phyloP scores from a whole-genome alignment of 192 early-diverging fungal genomes.

The Coemansia erecta region DNA sequence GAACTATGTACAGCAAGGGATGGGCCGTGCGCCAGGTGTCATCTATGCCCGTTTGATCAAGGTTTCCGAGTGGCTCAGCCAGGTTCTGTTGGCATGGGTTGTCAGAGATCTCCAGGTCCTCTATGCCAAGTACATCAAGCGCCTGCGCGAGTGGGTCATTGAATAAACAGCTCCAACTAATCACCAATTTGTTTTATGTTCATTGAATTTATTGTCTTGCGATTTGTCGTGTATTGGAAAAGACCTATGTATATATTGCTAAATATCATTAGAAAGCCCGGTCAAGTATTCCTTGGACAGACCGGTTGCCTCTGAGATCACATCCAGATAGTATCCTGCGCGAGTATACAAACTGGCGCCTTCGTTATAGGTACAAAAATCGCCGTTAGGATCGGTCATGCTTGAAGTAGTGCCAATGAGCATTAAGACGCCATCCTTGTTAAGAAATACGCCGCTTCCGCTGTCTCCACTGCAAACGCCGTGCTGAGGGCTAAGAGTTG shows the following conservation, averaged over 20 bases:
- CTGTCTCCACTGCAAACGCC: neutral
- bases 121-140: conserved; percentile 54
- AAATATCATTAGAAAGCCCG: neutral
- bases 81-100: conserved; percentile 52
- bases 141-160: conserved; percentile 52
- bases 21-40: conserved; percentile 44
- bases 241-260: neutral
- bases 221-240: neutral
- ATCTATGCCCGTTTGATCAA: conserved; percentile 49
- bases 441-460: neutral
- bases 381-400: neutral
- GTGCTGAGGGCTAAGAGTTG: neutral
- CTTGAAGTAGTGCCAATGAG: neutral
- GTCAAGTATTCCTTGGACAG: conserved; percentile 3
- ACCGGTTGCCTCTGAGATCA: neutral
- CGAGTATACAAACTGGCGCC: neutral
- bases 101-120: conserved; percentile 52
- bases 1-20: conserved; percentile 44
- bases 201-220: neutral
- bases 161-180: conserved; percentile 23
- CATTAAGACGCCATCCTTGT: conserved; percentile 3
- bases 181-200: neutral
- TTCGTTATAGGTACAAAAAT: neutral
- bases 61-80: conserved; percentile 50
- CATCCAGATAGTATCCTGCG: neutral